Base-by-base conservation (phyloP, 306 rosid species). In the Adenanthera pavonina region DNA sequence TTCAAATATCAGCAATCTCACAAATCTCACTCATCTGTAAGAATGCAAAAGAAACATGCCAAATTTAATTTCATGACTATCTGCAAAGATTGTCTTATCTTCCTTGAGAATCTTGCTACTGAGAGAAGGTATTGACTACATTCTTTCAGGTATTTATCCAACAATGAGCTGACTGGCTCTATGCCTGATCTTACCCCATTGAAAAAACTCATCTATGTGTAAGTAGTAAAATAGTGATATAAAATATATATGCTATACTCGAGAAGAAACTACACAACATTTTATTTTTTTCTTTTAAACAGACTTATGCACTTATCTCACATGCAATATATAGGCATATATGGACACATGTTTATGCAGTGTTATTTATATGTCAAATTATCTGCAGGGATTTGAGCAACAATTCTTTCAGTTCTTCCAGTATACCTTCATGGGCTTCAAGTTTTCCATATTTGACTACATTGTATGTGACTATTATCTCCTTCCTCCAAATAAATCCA, bases 311-410 rank as follows among this genome's bases (percentile, higher is more conserved):
- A 30, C 9, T 30, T 25, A 25, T 16, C 38, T 60, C 53, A 43
- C 19, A 44, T 53, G 64, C 25, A 61, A 52, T 74, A 44, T 79
- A 34, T 41, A 69, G 8, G 48, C 80, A 56, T 48, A n/a, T 52
- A 64, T 71, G 56, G 72, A 46, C 46, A 34, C 30, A 25, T 73
- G 10, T 30, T 69, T 47, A 52, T 86, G 44, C 15, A 53, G n/a
- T 60, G 41, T 11, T 48, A 8, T 19, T 81, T 25, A 33, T 30
- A 46, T 78, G 70, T 30, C 51, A 78, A 73, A 62, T 78, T 60
- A 60, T 87, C 15, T 81, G 74, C 90, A 87, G 90, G 86, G 90
- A 87, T 69, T 25, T 91, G 84, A 89, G 95, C 79, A 80, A 86
- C 74, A 92, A 89, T 64, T 80, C 40, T 65, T 92, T 92, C 69